Conservation (phyloP, 2,329 filamentous ascomycete genomes). For the Metarhizium rileyi region DNA sequence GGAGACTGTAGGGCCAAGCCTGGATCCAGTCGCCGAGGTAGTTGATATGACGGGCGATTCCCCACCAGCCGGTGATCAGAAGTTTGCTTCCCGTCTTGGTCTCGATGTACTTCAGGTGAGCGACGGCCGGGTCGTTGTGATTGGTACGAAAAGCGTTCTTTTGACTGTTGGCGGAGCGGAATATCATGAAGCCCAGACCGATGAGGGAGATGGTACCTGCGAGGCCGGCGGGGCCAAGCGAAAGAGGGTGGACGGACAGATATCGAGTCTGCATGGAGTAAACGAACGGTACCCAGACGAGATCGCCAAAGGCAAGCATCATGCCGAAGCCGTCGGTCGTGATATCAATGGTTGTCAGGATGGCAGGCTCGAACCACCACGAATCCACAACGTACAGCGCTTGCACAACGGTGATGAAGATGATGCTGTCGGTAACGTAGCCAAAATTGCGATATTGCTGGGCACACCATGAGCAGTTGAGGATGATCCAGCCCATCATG, state of each 20-base stretch:
- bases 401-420: slow-evolving; percentile 70
- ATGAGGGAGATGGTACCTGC: slow-evolving; percentile 58
- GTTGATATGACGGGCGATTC: slow-evolving; percentile 84
- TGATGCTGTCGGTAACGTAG: slow-evolving; percentile 74
- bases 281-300: slow-evolving; percentile 86
- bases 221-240: slow-evolving; percentile 62
- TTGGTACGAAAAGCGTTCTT: slow-evolving; percentile 92
- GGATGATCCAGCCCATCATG: slow-evolving; percentile 77
- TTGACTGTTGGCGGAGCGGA: slow-evolving; percentile 87
- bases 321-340: slow-evolving; percentile 89
- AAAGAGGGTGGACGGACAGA: slow-evolving; percentile 68
- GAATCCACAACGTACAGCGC: slow-evolving; percentile 75
- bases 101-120: slow-evolving; percentile 76
- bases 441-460: slow-evolving; percentile 83
- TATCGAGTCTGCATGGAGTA: slow-evolving; percentile 82
- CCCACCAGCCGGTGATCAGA: slow-evolving; percentile 88
- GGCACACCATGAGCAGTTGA: slow-evolving; percentile 76
- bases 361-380: slow-evolving; percentile 77
- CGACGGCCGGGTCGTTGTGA: slow-evolving; percentile 67
- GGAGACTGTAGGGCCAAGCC: slow-evolving; percentile 81
- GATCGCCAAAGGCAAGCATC: slow-evolving; percentile 88
- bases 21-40: slow-evolving; percentile 94
- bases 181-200: slow-evolving; percentile 72
- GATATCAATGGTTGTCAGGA: slow-evolving; percentile 90
- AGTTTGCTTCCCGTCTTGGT: slow-evolving; percentile 75